A percentile compares a stretch with the other conserved stretches of the same genome.
Evolutionary conservation across 768 basidiomycete species (phyloP).

Genomic region (Podaxis pistillaris): DNA sequence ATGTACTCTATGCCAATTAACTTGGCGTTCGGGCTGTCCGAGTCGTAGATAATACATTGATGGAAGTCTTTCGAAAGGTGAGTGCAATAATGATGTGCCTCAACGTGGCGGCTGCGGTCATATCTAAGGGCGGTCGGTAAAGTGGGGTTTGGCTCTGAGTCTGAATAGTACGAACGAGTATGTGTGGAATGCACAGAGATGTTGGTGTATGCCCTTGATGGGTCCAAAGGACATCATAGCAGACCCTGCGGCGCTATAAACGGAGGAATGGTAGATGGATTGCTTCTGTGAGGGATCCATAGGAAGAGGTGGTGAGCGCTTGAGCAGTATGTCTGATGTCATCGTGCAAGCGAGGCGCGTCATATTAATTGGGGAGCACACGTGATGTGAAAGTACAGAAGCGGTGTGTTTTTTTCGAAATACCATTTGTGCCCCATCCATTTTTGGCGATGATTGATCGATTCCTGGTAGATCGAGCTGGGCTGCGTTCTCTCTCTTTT

Average conservation of each 20-base stretch:
- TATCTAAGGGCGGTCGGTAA: background rate
- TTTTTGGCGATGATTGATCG: conserved; percentile 26
- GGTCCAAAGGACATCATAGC: conserved; percentile 15
- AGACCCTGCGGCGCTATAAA: conserved; percentile 9
- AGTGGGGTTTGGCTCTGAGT: background rate
- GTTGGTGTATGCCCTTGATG: conserved; percentile 14
- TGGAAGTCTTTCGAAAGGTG: conserved; percentile 14
- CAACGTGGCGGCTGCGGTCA: conserved; percentile 12
- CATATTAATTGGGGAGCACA: background rate
- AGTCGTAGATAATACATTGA: conserved; percentile 15
- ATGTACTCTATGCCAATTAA: conserved; percentile 15
- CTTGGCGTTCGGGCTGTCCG: conserved; percentile 5
- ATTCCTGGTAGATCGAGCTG: conserved; percentile 18
- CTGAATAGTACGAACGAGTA: conserved; percentile 2
- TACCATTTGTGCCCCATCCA: background rate
- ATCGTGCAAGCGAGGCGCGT: background rate
- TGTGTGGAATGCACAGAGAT: conserved; percentile 15
- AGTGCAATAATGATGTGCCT: conserved; percentile 14
- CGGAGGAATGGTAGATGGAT: conserved; percentile 7
- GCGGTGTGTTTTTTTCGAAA: conserved; percentile 3
- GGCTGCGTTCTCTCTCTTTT: conserved; percentile 22
- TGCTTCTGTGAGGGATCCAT: conserved; percentile 8
- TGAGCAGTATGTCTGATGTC: too few relatives aligned
- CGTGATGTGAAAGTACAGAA: conserved; percentile 3
- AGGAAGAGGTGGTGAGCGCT: background rate